Evolutionary conservation across 495 filamentous ascomycete species (phyloP).

Genomic region (Neurospora sp.): DNA sequence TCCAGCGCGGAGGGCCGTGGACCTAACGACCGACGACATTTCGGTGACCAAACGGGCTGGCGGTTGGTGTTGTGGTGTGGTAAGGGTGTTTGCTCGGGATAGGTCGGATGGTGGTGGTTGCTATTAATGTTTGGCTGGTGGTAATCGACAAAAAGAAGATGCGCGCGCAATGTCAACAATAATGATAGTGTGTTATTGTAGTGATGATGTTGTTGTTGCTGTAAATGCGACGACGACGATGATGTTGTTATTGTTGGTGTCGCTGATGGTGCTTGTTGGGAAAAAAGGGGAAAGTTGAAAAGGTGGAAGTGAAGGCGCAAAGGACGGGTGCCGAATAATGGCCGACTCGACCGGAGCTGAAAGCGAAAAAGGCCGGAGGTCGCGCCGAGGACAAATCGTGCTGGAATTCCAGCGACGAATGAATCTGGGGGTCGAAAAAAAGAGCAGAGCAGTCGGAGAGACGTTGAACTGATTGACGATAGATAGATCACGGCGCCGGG

Average conservation of each 20-base stretch:
- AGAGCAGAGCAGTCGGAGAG: not conserved
- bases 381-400: conserved; percentile 7
- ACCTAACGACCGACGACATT: conserved; percentile 37
- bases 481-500: not conserved
- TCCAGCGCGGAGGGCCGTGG: conserved; percentile 41
- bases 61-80: not conserved
- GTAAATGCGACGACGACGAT: not conserved
- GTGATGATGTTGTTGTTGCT: not conserved
- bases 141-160: not conserved
- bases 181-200: not conserved
- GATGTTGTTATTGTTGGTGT: not conserved
- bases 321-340: not conserved
- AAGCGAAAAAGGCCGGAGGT: conserved; percentile 7
- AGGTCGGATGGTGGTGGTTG: not conserved
- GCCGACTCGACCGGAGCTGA: conserved; percentile 4
- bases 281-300: not conserved
- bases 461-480: not conserved
- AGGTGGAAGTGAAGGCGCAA: not conserved
- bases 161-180: not conserved
- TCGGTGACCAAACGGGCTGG: not conserved
- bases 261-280: not conserved
- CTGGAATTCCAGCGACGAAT: not conserved
- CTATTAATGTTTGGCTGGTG: not conserved
- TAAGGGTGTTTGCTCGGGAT: not conserved
- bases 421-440: not conserved